Evolutionary conservation across 306 rosid species (phyloP), one percentile per base, ranked within the genome.

Genomic region (Alnus glutinosa): DNA sequence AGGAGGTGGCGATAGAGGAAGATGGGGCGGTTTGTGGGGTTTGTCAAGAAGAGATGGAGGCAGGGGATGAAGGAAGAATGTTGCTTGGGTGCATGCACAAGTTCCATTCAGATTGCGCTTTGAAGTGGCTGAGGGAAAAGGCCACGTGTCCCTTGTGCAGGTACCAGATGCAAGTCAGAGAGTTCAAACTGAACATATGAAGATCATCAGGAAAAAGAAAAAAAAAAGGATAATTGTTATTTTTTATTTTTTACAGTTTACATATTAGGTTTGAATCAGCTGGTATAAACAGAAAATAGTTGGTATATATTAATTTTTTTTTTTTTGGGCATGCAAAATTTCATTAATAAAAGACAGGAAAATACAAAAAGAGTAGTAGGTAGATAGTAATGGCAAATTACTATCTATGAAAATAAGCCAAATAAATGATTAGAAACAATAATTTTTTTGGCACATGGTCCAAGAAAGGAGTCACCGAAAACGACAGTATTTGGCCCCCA

Each of bases 71-170:
- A 23, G 58, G 55, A 50, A 75, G 71, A 61, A 18, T 44, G 0
- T 23, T 23, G 46, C 71, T 59, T 3, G 23, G 39, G n/a, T 75
- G 71, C 34, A 57, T 28, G 50, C 78, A 75, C 28, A 15, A 14
- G 70, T 75, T 75, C 8, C 78, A 75, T 47, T 47, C 44, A 0
- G 16, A 23, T 75, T 75, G 78, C 9, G 23, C 59, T 46, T 37
- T 55, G 37, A 5, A 57, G 37, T 74, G 77, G 77, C 67, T 57
- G 14, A 39, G 15, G 34, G 39, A 11, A 2, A 74, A 74, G n/a
- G 64, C 32, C 0, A n/a, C 68, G 10, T 74, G 78, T 57, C 78
- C 78, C 4, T 74, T 74, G 69, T 57, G 78, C 7, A 44, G 78
- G 18, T 57, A 55, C 70, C 54, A 57, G 5, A 34, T 57, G 68